Evolutionary conservation across 148 eudicot genomes (phyloP), one percentile per base, ranked within the genome.

Genomic region (Bassia scoparia): DNA sequence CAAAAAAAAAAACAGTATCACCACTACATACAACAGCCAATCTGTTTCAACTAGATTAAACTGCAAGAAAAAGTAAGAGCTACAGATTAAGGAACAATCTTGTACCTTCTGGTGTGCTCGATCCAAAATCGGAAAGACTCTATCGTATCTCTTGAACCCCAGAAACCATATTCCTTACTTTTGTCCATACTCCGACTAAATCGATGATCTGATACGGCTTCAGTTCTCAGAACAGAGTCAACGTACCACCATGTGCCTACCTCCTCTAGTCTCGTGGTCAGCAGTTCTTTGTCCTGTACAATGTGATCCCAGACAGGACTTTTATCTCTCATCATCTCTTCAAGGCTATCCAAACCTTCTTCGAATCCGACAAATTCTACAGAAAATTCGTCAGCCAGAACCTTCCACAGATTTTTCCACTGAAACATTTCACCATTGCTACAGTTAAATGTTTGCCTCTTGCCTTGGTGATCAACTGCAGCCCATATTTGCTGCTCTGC

Each of bases 401-500:
- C 84, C 71, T 67, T 84, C 97, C 97, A 91, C 43, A 91, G 60
- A 69, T 91, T 86, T 68, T 83, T 86, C 97, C 97, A 90, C 76
- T 78, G 86, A 70, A 90, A 87, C 43, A 82, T 86, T 33, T 89
- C 97, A 17, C 97, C 91, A 30, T 91, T 91, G 74, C 86, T 91
- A 48, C 87, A 83, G 46, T 87, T 89, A 61, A 91, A 89, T 2
- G 89, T 89, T 58, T 89, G 87, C 50, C 86, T 82, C 78, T 87
- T 87, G 13, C 89, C 89, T 10, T 86, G 68, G 2, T 76, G 86
- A 65, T 87, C 84, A 5, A 90, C 80, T 2, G 91, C 87, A 0
- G 90, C 89, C 96, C 93, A 90, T 61, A 88, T 87, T 17, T 87
- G 88, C 63, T 91, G 97, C 78, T 91, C 97, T 0, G 97, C 97